Percentiles rank a stretch among this genome's conserved stretches.
These are phyloP conservation scores for Rosa chinensis DNA, from an alignment of 306 rosid genomes.

Conservation along the genomic window DNA sequence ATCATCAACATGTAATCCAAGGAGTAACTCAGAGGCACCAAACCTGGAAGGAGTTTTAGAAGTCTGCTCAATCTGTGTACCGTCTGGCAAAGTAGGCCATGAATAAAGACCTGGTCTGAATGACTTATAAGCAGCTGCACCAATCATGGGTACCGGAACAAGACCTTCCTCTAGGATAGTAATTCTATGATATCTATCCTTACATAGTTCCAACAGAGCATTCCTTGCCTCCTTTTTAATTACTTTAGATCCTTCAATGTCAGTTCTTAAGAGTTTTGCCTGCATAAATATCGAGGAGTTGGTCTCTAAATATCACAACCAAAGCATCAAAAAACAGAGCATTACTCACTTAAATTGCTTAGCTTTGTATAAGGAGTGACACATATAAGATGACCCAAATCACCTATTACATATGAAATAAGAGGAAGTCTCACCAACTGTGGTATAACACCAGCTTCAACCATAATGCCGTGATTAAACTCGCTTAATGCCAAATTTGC, in stretches of 20 bases:
- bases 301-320: constrained; percentile 14
- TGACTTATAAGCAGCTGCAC: constrained; percentile 76
- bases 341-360: constrained; percentile 1
- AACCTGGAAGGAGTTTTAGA: constrained; percentile 57
- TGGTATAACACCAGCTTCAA: constrained; percentile 82
- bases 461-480: constrained; percentile 61
- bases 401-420: constrained; percentile 4
- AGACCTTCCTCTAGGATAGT: constrained; percentile 87
- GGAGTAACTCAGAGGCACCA: constrained; percentile 83
- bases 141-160: constrained; percentile 82
- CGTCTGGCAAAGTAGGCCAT: constrained; percentile 82
- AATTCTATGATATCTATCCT: constrained; percentile 69
- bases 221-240: constrained; percentile 76
- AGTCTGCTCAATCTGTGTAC: constrained; percentile 65
- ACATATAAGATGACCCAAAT: background rate
- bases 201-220: constrained; percentile 71
- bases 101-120: constrained; percentile 53
- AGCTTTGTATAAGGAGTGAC: background rate
- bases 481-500: constrained; percentile 72
- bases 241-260: constrained; percentile 54
- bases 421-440: constrained; percentile 64
- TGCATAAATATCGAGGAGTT: constrained; percentile 35
- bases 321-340: constrained; percentile 18
- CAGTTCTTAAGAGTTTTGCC: constrained; percentile 57
- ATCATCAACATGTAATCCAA: constrained; percentile 68